Conservation (phyloP, 208 protist species). For the Entamoeba dispar region DNA sequence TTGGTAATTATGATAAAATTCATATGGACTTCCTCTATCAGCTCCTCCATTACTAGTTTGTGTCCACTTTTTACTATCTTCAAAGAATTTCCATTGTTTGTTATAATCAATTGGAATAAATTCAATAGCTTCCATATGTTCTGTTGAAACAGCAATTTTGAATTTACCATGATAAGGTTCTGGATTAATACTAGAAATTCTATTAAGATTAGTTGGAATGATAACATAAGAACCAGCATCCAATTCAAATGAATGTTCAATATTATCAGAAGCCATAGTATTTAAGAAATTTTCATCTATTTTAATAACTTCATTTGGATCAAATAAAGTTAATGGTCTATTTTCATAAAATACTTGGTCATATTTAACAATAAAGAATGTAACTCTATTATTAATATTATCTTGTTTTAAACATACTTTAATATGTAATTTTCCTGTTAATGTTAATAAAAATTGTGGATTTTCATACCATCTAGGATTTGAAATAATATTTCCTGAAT, state of each 20-base stretch:
- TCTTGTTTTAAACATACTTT: neutral
- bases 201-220: neutral
- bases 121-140: neutral
- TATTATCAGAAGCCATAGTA: neutral
- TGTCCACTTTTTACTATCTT: neutral
- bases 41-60: neutral
- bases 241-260: neutral
- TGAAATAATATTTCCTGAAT: neutral
- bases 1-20: neutral
- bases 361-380: neutral
- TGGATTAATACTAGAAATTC: neutral
- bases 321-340: neutral
- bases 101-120: neutral
- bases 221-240: neutral
- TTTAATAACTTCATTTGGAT: neutral
- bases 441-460: neutral
- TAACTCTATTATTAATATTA: neutral
- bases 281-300: neutral
- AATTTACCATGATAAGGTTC: neutral
- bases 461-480: neutral
- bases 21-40: neutral
- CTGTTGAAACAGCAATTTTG: neutral
- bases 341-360: neutral
- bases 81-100: neutral
- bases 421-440: neutral